Percentiles rank a stretch among this genome's conserved stretches.
phyloP scores from a whole-genome alignment of 2,329 filamentous ascomycete species.

The Eurotiales sp. region DNA sequence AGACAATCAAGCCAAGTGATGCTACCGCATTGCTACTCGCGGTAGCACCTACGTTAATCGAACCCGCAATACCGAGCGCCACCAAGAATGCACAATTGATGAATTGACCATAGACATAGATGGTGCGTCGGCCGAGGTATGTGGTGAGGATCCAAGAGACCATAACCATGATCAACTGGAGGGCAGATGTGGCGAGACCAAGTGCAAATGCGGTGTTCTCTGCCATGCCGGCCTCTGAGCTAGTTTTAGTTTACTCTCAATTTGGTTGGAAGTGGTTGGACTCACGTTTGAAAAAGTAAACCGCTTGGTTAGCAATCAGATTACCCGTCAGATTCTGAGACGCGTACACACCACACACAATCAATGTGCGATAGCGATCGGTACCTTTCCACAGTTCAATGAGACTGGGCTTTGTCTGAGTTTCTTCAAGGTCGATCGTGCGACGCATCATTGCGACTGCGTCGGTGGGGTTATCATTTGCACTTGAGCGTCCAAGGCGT shows the following conservation, averaged over 20 bases:
- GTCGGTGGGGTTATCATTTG: constrained; percentile 38
- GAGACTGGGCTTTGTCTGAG: constrained; percentile 45
- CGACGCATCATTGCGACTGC: constrained; percentile 59
- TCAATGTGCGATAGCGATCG: constrained; percentile 52
- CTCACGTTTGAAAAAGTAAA: constrained; percentile 54
- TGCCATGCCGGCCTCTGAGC: constrained; percentile 57
- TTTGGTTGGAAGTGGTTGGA: constrained; percentile 17
- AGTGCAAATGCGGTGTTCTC: constrained; percentile 57
- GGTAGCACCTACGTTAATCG: constrained; percentile 40
- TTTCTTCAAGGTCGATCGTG: constrained; percentile 53
- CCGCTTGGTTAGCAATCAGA: constrained; percentile 59
- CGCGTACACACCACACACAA: constrained; percentile 56
- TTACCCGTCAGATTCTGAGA: constrained; percentile 60
- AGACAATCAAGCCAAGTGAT: constrained; percentile 61
- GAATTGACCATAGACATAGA: constrained; percentile 59
- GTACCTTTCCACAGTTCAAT: constrained; percentile 55
- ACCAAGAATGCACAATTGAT: constrained; percentile 55
- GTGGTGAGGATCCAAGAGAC: constrained; percentile 64
- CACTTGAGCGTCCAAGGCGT: constrained; percentile 47
- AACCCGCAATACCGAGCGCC: constrained; percentile 58
- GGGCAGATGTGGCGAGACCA: constrained; percentile 61
- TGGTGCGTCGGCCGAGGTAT: constrained; percentile 60
- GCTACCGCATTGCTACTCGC: constrained; percentile 55
- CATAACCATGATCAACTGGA: constrained; percentile 61
- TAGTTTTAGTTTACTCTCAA: constrained; percentile 26